Conservation (phyloP, 1,139 yeast species). For the Pichia terricola region DNA sequence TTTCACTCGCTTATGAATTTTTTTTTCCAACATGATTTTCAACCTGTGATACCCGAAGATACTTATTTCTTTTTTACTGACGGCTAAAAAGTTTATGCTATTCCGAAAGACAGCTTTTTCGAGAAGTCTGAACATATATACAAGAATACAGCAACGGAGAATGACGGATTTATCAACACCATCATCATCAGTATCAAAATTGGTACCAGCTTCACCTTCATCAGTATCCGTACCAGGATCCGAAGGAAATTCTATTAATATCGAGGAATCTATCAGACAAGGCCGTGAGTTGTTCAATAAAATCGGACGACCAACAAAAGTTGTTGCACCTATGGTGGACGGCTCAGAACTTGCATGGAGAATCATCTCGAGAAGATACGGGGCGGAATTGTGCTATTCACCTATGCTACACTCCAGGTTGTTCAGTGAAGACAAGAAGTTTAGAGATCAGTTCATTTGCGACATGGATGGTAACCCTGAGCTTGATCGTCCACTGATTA, state of each 20-base stretch:
- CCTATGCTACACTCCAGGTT: conserved; percentile 95
- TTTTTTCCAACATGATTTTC: too few species aligned
- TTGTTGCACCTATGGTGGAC: conserved; percentile 99
- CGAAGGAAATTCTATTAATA: conserved; percentile 4
- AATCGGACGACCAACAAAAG: conserved; percentile 67
- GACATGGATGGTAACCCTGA: conserved; percentile 61
- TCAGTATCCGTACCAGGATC: too few species aligned
- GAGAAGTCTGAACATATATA: too few species aligned
- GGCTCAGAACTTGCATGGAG: conserved; percentile 97
- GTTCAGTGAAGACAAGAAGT: conserved; percentile 77
- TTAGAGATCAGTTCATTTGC: conserved; percentile 69
- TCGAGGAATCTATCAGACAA: conserved; percentile 18
- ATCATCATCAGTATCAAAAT: too few species aligned
- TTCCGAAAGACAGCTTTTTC: too few species aligned
- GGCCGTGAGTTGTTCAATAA: conserved; percentile 68
- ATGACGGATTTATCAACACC: too few species aligned
- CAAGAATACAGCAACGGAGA: too few species aligned
- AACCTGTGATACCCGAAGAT: too few species aligned
- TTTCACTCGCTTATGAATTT: too few species aligned
- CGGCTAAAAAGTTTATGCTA: too few species aligned
- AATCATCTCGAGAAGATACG: conserved; percentile 72
- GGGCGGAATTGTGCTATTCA: conserved; percentile 90
- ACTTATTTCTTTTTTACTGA: too few species aligned
- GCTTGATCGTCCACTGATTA: conserved; percentile 73
- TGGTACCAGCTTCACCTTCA: too few species aligned